Evolutionary conservation across 164 flowering plant species (phyloP).

Genomic region (Protea cynaroides): DNA sequence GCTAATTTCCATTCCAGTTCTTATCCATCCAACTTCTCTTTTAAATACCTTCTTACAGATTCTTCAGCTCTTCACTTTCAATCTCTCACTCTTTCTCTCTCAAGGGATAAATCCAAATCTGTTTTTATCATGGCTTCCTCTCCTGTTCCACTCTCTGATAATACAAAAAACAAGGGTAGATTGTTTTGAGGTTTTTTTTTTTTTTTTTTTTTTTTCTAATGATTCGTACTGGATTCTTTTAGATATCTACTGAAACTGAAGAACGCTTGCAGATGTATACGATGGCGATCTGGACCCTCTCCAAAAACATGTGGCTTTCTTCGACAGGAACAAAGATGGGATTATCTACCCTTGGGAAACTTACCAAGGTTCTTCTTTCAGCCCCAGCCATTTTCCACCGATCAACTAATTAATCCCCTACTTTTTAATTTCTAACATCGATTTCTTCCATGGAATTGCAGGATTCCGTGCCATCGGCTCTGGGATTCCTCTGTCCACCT

Average conservation of each 20-base stretch:
- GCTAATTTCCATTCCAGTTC: too few relatives aligned
- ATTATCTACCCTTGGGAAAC: constrained; percentile 21
- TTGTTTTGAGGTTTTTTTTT: too few relatives aligned
- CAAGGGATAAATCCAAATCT: too few relatives aligned
- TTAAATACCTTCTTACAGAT: not conserved
- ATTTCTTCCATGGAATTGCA: constrained; percentile 9
- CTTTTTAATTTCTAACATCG: not conserved
- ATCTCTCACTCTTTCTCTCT: not conserved
- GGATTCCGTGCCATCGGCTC: constrained; percentile 64
- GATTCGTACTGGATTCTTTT: not conserved
- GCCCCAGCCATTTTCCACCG: not conserved
- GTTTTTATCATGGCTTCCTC: too few relatives aligned
- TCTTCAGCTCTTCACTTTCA: not conserved
- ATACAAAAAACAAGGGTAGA: too few relatives aligned
- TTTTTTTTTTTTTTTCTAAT: too few relatives aligned
- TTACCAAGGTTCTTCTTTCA: constrained; percentile 10
- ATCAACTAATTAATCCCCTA: not conserved
- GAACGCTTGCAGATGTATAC: not conserved
- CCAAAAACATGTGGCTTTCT: constrained; percentile 49
- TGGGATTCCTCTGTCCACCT: constrained; percentile 34
- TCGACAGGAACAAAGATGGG: constrained; percentile 21
- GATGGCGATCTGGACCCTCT: constrained; percentile 25
- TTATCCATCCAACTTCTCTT: too few relatives aligned
- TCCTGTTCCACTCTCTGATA: too few relatives aligned
- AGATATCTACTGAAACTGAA: too few relatives aligned